Evolutionary conservation across 768 basidiomycete genomes (phyloP).

Genomic region (Mycena leptocephala): DNA sequence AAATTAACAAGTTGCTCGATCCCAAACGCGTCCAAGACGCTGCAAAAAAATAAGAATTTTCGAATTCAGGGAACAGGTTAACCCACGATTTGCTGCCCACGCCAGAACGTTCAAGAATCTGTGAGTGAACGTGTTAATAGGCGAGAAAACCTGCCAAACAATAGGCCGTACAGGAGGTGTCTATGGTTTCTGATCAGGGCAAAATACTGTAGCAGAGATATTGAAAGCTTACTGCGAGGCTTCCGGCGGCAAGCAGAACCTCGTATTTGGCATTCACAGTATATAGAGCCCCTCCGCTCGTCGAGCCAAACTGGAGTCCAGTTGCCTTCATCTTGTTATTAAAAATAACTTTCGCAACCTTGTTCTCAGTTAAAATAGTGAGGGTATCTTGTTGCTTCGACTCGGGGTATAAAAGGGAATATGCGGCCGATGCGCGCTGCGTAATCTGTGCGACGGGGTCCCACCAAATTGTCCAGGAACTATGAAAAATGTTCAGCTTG

Average conservation of each 20-base stretch:
- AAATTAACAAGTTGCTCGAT: constrained; percentile 54
- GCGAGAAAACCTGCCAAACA: neutral
- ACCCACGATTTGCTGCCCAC: constrained; percentile 24
- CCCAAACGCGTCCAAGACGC: constrained; percentile 32
- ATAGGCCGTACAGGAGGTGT: constrained; percentile 22
- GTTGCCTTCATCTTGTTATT: constrained; percentile 24
- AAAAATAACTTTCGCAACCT: constrained; percentile 29
- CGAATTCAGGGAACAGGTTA: neutral
- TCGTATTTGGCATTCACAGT: constrained; percentile 25
- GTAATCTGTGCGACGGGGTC: constrained; percentile 28
- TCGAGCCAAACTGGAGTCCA: constrained; percentile 28
- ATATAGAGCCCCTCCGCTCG: neutral
- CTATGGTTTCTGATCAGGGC: neutral
- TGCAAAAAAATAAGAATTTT: neutral
- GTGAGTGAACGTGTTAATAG: neutral
- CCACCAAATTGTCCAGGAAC: constrained; percentile 36
- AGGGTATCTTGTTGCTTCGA: constrained; percentile 23
- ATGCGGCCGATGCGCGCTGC: constrained; percentile 31
- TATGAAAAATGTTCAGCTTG: neutral
- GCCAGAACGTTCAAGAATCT: constrained; percentile 35
- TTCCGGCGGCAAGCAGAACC: constrained; percentile 33
- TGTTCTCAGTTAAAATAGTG: constrained; percentile 29
- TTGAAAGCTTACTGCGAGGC: constrained; percentile 21
- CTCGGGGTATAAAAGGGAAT: constrained; percentile 29
- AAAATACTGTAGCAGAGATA: neutral